Evolutionary conservation across 2,329 filamentous ascomycete genomes (phyloP), one percentile per base, ranked within the genome.

Genomic region (Aspergillus pseudotamarii): DNA sequence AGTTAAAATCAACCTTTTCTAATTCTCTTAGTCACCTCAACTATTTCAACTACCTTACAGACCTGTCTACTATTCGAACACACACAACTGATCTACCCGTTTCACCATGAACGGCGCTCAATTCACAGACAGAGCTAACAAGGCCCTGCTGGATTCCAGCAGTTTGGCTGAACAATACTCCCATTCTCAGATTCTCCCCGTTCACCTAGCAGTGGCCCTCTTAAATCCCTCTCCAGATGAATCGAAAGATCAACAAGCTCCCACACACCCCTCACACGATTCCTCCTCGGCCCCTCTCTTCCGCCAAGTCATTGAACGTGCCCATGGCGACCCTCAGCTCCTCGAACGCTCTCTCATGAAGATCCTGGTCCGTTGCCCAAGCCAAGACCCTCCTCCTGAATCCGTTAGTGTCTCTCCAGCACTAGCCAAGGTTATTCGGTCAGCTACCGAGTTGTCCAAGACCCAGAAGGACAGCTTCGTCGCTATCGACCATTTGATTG

Each of bases 381-480:
- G 92, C 75, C 95, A 99, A 81, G 93, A 97, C 71, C 95, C 95
- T 16, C 94, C 95, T 14, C 95, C 95, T 64, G 94, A 98, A 75
- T 88, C 91, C 70, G 89, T 96, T 61, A 89, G 91, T 60, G 88
- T 96, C 72, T 89, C 94, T 12, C 93, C 93, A 1, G 84, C 88
- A 10, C 94, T 98, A 79, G 88, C 90, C 66, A 92, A 91, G 70
- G 86, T 97, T 62, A 84, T 99, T 58, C 88, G 93, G 70, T 88
- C 92, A 69, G 93, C 95, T 2, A 89, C 91, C 77, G 93, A 98
- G 36, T 80, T 99, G 60, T 94, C 96, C 72, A 97, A 96, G 81
- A 93, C 94, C n/a, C 95, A 99, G 73, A 98, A 97, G 73, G 95
- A 99, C 77, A 92, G 89, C 68, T 99, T 89, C 78, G 92, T 99